Evolutionary conservation across 495 filamentous ascomycete genomes (phyloP).

Genomic region (Daldinia loculata): DNA sequence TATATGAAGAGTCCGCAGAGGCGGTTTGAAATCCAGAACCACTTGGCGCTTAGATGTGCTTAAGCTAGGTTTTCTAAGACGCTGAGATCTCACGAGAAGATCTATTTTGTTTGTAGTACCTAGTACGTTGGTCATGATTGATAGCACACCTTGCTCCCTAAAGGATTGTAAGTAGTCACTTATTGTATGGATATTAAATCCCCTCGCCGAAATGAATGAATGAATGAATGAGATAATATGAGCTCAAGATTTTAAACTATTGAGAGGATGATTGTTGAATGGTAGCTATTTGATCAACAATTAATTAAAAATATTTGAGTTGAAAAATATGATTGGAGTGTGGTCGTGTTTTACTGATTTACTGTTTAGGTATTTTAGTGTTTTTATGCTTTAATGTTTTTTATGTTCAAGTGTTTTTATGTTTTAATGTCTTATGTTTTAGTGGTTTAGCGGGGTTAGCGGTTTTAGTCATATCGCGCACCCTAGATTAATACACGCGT

Average conservation of each 20-base stretch:
- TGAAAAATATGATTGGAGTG: not conserved
- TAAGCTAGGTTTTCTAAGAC: not conserved
- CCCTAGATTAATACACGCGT: conserved; percentile 8
- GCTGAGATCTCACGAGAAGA: not conserved
- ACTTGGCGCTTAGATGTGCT: not conserved
- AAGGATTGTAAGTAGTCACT: not conserved
- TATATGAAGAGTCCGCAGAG: conserved; percentile 43
- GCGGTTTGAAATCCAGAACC: not conserved
- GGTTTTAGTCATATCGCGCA: too few relatives aligned
- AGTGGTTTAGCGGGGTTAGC: too few relatives aligned
- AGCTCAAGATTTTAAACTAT: not conserved
- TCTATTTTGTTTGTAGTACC: not conserved
- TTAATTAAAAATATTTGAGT: not conserved
- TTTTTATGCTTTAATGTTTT: too few relatives aligned
- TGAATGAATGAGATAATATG: not conserved
- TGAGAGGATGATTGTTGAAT: not conserved
- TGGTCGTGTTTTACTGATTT: too few relatives aligned
- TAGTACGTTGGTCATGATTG: not conserved
- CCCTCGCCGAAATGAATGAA: too few relatives aligned
- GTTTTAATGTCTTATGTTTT: too few relatives aligned
- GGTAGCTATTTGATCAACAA: not conserved
- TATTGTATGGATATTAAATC: not conserved
- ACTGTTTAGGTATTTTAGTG: too few relatives aligned
- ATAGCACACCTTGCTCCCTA: not conserved
- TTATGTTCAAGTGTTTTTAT: too few relatives aligned